Evolutionary conservation across 1,139 yeast species (phyloP).

Genomic region (Sugiyamaella sp.): DNA sequence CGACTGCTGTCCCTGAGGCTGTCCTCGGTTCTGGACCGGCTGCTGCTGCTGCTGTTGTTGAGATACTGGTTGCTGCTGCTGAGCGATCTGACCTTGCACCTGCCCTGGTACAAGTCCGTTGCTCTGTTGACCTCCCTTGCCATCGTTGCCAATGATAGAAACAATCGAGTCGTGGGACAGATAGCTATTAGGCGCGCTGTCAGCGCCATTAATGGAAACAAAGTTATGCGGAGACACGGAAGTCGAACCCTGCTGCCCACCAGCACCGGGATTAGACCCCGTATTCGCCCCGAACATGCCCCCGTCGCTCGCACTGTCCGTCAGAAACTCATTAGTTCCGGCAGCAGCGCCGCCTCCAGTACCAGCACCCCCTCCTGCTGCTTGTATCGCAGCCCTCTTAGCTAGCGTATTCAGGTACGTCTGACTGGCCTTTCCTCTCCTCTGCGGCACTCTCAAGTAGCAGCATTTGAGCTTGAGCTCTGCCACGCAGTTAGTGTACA

Average conservation of each 20-base stretch:
- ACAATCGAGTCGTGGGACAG: conserved; percentile 11
- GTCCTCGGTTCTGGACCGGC: background rate
- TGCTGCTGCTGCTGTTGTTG: background rate
- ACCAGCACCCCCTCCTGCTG: conserved; percentile 11
- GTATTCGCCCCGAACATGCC: background rate
- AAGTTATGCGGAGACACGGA: conserved; percentile 10
- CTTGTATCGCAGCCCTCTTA: conserved; percentile 23
- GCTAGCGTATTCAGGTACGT: conserved; percentile 34
- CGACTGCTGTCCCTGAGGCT: background rate
- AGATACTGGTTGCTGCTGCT: background rate
- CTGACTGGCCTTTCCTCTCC: conserved; percentile 46
- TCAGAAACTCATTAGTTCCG: conserved; percentile 6
- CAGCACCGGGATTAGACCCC: background rate
- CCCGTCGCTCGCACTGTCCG: conserved; percentile 4
- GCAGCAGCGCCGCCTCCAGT: conserved; percentile 6
- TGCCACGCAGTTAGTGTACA: conserved; percentile 6
- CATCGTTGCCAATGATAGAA: conserved; percentile 7
- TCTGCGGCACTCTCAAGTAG: conserved; percentile 45
- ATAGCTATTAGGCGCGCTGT: conserved; percentile 12
- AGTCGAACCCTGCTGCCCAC: background rate
- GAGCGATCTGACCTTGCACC: background rate
- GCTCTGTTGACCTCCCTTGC: background rate
- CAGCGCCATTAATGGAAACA: conserved; percentile 13
- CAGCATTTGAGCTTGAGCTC: conserved; percentile 41
- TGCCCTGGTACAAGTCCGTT: background rate